These are phyloP conservation scores for Pittosporum tobira DNA, from an alignment of 129 eudicot genomes.

Conservation along the genomic window DNA sequence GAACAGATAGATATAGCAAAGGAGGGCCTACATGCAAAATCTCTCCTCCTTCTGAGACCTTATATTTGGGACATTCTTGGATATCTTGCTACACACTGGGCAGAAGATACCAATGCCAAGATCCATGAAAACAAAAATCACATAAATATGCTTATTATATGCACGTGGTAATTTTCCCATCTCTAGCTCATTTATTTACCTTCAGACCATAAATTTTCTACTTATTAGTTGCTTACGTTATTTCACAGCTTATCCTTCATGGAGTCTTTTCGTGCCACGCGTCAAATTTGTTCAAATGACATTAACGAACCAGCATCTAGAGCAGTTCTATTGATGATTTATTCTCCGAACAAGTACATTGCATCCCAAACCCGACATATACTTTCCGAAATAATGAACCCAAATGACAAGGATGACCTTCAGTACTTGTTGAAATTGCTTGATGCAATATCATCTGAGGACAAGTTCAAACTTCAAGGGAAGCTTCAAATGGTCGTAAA, in stretches of 20 bases:
- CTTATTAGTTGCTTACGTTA: constrained; percentile 9
- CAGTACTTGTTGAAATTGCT: constrained; percentile 37
- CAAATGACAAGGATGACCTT: constrained; percentile 33
- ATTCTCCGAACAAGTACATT: constrained; percentile 68
- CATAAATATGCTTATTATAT: constrained; percentile 46
- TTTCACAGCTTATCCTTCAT: constrained; percentile 53
- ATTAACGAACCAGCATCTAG: constrained; percentile 45
- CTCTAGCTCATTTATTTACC: background rate
- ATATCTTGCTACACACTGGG: constrained; percentile 65
- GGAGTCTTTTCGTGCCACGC: constrained; percentile 43
- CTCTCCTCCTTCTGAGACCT: constrained; percentile 38
- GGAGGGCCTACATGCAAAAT: constrained; percentile 27
- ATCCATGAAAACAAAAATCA: constrained; percentile 28
- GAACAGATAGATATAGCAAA: constrained; percentile 35
- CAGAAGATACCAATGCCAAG: constrained; percentile 31
- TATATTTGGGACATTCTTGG: constrained; percentile 88
- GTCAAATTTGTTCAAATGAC: constrained; percentile 38
- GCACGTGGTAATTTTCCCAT: constrained; percentile 62
- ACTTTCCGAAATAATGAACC: constrained; percentile 35
- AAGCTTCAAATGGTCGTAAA: constrained; percentile 40
- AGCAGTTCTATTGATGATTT: constrained; percentile 72
- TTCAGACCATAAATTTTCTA: background rate
- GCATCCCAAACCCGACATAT: constrained; percentile 38
- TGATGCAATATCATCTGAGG: constrained; percentile 30
- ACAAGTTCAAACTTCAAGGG: constrained; percentile 31